These are phyloP conservation scores for Biscogniauxia mediterranea DNA, from an alignment of 2,329 filamentous ascomycete species.

Conservation along the genomic window DNA sequence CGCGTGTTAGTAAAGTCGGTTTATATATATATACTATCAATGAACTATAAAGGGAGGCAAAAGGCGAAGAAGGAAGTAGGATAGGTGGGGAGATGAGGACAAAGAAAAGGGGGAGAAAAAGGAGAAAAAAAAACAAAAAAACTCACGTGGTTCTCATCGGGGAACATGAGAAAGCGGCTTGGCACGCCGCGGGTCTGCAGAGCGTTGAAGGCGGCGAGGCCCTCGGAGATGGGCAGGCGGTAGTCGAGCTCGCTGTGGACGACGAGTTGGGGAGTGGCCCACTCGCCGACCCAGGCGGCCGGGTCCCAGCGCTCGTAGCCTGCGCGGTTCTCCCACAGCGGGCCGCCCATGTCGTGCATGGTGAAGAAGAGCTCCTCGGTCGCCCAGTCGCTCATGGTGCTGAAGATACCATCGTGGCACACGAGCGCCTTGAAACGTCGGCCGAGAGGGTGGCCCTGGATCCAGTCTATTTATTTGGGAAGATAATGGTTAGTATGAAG, in stretches of 20 bases:
- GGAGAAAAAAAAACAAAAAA: constrained; percentile 13
- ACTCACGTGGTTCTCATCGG: constrained; percentile 65
- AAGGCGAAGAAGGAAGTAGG: constrained; percentile 46
- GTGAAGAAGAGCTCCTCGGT: constrained; percentile 72
- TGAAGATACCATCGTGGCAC: constrained; percentile 84
- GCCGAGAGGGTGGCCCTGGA: constrained; percentile 81
- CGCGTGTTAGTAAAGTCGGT: background rate
- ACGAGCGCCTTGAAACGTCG: constrained; percentile 85
- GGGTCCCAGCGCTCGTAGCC: constrained; percentile 71
- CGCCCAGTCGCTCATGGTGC: constrained; percentile 62
- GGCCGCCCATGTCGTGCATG: constrained; percentile 64
- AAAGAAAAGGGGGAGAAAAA: constrained; percentile 41
- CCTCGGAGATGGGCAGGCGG: constrained; percentile 80
- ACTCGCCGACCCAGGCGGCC: constrained; percentile 61
- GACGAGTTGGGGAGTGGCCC: constrained; percentile 81
- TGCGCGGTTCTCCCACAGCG: constrained; percentile 59
- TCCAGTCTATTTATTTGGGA: constrained; percentile 63
- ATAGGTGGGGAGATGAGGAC: no score
- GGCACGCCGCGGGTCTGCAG: constrained; percentile 73
- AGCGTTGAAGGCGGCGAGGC: constrained; percentile 81
- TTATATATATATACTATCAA: constrained; percentile 6
- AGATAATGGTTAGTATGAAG: constrained; percentile 21
- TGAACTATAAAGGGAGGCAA: background rate
- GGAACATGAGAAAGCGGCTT: constrained; percentile 77
- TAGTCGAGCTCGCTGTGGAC: constrained; percentile 93